Conservation (phyloP, 2,329 filamentous ascomycete genomes). For the Aspergillus brasiliensis region DNA sequence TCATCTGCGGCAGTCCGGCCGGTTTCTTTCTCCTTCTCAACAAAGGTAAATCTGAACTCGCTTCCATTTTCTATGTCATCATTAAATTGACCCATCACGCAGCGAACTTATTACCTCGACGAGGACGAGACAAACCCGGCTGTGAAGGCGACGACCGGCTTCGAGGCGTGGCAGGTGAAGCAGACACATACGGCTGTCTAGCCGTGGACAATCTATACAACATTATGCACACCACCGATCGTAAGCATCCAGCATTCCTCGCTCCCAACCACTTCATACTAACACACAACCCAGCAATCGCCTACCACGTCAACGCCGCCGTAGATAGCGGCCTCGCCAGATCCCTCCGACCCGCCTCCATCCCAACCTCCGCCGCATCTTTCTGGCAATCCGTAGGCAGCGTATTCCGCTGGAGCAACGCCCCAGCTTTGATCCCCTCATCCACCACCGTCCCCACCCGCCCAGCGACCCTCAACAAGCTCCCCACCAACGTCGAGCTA, state of each 20-base stretch:
- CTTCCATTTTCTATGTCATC: slow-evolving; percentile 35
- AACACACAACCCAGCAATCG: slow-evolving; percentile 63
- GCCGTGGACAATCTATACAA: slow-evolving; percentile 98
- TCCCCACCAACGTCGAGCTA: slow-evolving; percentile 76
- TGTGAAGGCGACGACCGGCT: slow-evolving; percentile 64
- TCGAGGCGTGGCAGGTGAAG: slow-evolving; percentile 71
- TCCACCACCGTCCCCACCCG: slow-evolving; percentile 67
- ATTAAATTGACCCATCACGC: slow-evolving; percentile 21
- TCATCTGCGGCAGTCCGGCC: slow-evolving; percentile 85
- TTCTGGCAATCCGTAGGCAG: slow-evolving; percentile 67
- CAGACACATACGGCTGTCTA: slow-evolving; percentile 81
- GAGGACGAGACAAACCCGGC: slow-evolving; percentile 73
- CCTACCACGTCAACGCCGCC: slow-evolving; percentile 87
- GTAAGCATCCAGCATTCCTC: slow-evolving; percentile 28
- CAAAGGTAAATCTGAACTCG: slow-evolving; percentile 42
- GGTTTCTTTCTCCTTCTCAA: slow-evolving; percentile 93
- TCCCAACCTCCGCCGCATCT: slow-evolving; percentile 71
- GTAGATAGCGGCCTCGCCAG: slow-evolving; percentile 79
- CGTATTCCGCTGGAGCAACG: slow-evolving; percentile 60
- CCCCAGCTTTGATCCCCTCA: slow-evolving; percentile 58
- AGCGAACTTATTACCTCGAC: slow-evolving; percentile 71
- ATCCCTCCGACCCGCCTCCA: slow-evolving; percentile 73
- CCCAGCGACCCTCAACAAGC: slow-evolving; percentile 61
- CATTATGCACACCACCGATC: slow-evolving; percentile 73
- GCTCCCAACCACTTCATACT: slow-evolving; percentile 45